phyloP scores from a whole-genome alignment of 2,329 filamentous ascomycete species.

The Magnaporthales sp. region DNA sequence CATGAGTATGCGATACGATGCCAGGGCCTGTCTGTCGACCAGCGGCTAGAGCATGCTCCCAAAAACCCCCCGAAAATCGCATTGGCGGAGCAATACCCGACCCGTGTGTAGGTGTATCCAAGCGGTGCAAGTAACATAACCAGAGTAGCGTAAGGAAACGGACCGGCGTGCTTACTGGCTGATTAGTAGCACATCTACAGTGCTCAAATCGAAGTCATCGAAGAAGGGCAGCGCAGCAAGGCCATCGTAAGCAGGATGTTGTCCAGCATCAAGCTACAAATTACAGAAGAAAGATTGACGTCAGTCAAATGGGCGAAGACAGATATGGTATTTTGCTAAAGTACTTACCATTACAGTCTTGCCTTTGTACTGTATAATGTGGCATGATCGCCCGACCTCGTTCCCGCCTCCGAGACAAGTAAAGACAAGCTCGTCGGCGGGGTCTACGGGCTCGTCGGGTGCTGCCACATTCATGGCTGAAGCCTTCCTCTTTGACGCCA shows the following conservation, averaged over 20 bases:
- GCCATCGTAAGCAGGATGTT: constrained; percentile 93
- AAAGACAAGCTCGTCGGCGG: constrained; percentile 90
- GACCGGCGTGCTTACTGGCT: constrained; percentile 76
- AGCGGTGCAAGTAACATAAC: background rate
- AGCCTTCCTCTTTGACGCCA: constrained; percentile 93
- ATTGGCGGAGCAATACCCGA: background rate
- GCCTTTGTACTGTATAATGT: constrained; percentile 98
- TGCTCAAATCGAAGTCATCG: constrained; percentile 96
- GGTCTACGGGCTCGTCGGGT: constrained; percentile 81
- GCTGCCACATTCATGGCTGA: constrained; percentile 58
- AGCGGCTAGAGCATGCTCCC: background rate
- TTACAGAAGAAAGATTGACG: background rate
- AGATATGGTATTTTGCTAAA: background rate
- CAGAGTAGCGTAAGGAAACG: constrained; percentile 1
- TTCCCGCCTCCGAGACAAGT: constrained; percentile 91
- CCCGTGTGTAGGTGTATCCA: background rate
- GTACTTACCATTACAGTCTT: constrained; percentile 90
- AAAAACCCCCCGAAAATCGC: background rate
- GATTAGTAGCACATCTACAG: constrained; percentile 91
- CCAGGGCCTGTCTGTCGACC: background rate
- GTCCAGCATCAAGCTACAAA: constrained; percentile 81
- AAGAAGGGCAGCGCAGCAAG: constrained; percentile 92
- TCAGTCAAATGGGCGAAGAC: background rate
- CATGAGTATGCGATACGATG: background rate
- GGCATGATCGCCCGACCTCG: constrained; percentile 93